A percentile compares a stretch with the other conserved stretches of the same genome.
Evolutionary conservation across 805 yeast species (phyloP).

Genomic region (Wickerhamomyces tratensis): DNA sequence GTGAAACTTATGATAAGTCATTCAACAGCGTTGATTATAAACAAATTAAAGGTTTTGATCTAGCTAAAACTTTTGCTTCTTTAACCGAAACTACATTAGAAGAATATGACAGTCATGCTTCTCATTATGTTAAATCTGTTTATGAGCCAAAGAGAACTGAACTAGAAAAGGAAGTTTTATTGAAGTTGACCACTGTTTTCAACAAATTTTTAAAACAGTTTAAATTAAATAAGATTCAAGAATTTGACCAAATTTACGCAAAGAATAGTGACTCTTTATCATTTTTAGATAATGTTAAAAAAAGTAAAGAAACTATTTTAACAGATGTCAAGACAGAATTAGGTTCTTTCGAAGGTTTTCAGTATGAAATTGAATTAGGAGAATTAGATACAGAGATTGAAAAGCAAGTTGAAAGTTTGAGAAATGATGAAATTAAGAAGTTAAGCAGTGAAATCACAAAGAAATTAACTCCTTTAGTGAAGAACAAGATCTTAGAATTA

Average conservation of each 20-base stretch:
- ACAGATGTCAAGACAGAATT: slow-evolving; percentile 11
- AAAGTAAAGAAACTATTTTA: slow-evolving; percentile 19
- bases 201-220: slow-evolving; percentile 25
- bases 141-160: slow-evolving; percentile 51
- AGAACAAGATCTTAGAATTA: slow-evolving; percentile 38
- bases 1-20: slow-evolving; percentile 2
- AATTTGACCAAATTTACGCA: slow-evolving; percentile 12
- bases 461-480: slow-evolving; percentile 34
- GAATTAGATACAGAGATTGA: slow-evolving; percentile 22
- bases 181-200: slow-evolving; percentile 33
- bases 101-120: slow-evolving; percentile 60
- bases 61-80: slow-evolving; percentile 33
- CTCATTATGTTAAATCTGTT: slow-evolving; percentile 61
- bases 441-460: slow-evolving; percentile 36
- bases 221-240: slow-evolving; percentile 16
- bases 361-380: slow-evolving; percentile 22
- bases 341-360: slow-evolving; percentile 13
- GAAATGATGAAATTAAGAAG: slow-evolving; percentile 29
- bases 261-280: slow-evolving; percentile 17
- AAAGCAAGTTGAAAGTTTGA: slow-evolving; percentile 21
- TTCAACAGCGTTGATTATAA: slow-evolving; percentile 4
- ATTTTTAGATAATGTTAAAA: slow-evolving; percentile 22
- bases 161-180: slow-evolving; percentile 39
- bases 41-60: slow-evolving; percentile 12
- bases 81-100: slow-evolving; percentile 38